Base-by-base conservation (phyloP, 1,139 yeast species). In the Lodderomyces jiufengensis region DNA sequence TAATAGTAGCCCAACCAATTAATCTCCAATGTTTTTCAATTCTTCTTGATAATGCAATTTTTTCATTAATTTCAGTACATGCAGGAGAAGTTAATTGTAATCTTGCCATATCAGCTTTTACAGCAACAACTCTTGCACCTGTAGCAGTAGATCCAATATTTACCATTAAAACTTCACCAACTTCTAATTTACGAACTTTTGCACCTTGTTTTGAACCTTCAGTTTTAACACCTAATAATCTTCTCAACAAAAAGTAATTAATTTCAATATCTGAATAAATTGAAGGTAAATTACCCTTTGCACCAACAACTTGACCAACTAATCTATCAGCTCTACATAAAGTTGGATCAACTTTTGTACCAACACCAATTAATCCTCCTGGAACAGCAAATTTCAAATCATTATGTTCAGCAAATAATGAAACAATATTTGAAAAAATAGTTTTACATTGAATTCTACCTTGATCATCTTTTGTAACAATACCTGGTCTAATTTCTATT, bases 1-100 rank as follows among this genome's bases (percentile, higher is more conserved):
- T 86, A 61, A 94, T 92, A 39, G 97, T 87, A 51, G 98, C 99
- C 99, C 99, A 94, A 54, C 99, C 99, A 70, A 94, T 94, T 64
- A 94, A 78, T 76, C 99, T 94, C 96, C 97, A 94, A 67, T 94
- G 99, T 78, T 90, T 92, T 61, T 92, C 99, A 54, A 94, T 94
- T 79, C 98, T 90, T 77, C 99, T 85, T 31, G 97, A 88, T 57
- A 94, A 74, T 35, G 99, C 99, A 65, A 94, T 90, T 83, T 94
- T 90, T 72, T 94, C 98, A 52, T 94, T 86, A 41, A 92, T 77
- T 70, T 90, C 97, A 31, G 99, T 92, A 80, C 99, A 94, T 32
- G 98, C 98, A 39, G 99, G 98, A 33, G 95, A 83, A 33, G 97
- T 90, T 59, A 94, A 78, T 59, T 88, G 90, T 56, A 94, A 76